Evolutionary conservation across 768 basidiomycete genomes (phyloP).

Genomic region (Tricholomella constricta): DNA sequence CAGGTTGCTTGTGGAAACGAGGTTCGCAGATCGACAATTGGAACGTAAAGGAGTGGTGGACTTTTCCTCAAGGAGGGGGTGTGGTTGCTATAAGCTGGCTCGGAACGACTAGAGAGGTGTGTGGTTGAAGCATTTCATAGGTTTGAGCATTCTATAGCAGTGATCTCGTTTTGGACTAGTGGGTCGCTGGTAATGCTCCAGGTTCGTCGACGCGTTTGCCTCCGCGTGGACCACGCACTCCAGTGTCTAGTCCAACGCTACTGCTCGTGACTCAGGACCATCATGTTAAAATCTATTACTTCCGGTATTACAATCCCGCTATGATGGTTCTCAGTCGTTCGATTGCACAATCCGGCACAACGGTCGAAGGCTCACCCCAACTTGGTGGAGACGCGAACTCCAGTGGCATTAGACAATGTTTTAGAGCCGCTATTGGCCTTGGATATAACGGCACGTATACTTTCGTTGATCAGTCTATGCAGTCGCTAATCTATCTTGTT

Average conservation of each 20-base stretch:
- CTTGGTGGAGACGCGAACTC: constrained; percentile 34
- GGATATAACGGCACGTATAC: constrained; percentile 53
- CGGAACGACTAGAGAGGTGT: constrained; percentile 57
- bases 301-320: constrained; percentile 45
- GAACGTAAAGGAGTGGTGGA: constrained; percentile 59
- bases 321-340: constrained; percentile 53
- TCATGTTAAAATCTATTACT: constrained; percentile 53
- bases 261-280: constrained; percentile 68
- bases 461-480: not conserved
- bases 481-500: constrained; percentile 5
- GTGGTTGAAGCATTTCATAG: not conserved
- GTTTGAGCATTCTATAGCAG: not conserved
- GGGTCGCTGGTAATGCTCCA: constrained; percentile 43
- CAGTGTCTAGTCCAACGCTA: constrained; percentile 55
- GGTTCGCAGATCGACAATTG: constrained; percentile 63
- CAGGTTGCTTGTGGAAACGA: constrained; percentile 67
- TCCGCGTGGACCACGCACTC: constrained; percentile 55
- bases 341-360: constrained; percentile 41
- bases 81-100: constrained; percentile 68
- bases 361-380: constrained; percentile 34
- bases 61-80: constrained; percentile 50
- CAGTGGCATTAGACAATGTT: constrained; percentile 49
- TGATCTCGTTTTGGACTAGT: constrained; percentile 39
- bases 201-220: constrained; percentile 59
- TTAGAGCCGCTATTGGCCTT: constrained; percentile 59